Evolutionary conservation across 2,329 filamentous ascomycete species (phyloP).

Genomic region (Lecanoromycetidae sp.): DNA sequence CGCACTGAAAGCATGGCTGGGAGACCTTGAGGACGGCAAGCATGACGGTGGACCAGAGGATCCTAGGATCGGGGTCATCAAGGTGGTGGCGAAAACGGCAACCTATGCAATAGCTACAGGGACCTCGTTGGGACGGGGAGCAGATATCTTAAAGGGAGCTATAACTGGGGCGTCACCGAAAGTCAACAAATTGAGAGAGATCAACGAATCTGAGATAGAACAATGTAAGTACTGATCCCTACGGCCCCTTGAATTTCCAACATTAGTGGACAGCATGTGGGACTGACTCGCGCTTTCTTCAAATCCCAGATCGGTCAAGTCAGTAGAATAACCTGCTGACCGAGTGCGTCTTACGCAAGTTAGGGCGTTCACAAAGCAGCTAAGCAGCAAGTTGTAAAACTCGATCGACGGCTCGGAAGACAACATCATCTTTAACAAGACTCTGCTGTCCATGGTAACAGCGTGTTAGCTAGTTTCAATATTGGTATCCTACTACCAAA

Average conservation of each 20-base stretch:
- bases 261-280: too few species aligned
- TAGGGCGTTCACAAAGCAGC: slow-evolving; percentile 5
- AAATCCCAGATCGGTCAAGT: neutral
- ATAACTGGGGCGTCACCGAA: slow-evolving; percentile 58
- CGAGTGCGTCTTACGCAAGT: neutral
- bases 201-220: slow-evolving; percentile 53
- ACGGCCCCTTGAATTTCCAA: neutral
- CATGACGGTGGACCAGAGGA: slow-evolving; percentile 75
- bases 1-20: slow-evolving; percentile 69
- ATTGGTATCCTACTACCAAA: too few species aligned
- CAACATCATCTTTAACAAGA: too few species aligned
- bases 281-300: neutral
- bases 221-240: slow-evolving; percentile 35
- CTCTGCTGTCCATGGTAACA: too few species aligned
- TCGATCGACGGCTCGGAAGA: too few species aligned
- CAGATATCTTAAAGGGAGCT: slow-evolving; percentile 64
- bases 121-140: slow-evolving; percentile 50
- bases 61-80: slow-evolving; percentile 70
- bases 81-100: slow-evolving; percentile 57
- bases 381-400: neutral
- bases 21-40: slow-evolving; percentile 68
- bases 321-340: neutral
- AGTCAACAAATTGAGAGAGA: slow-evolving; percentile 65
- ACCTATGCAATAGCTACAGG: slow-evolving; percentile 58
- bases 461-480: too few species aligned